phyloP scores from a whole-genome alignment of 495 filamentous ascomycete species.

The Trichocladium antarcticum region DNA sequence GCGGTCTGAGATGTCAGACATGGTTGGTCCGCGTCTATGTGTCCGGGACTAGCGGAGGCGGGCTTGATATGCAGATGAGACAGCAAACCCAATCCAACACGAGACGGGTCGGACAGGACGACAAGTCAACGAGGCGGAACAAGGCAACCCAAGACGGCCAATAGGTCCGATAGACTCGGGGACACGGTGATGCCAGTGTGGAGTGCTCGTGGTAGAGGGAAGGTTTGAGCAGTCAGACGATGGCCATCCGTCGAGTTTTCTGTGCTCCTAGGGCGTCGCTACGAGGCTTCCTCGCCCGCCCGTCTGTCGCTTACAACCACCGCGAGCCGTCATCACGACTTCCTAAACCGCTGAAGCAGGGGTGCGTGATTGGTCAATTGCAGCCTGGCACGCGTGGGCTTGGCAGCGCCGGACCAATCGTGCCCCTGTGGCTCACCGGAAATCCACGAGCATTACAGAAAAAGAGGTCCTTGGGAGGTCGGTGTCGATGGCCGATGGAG shows the following conservation, averaged over 20 bases:
- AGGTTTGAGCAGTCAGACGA: slow-evolving; percentile 5
- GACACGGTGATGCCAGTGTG: slow-evolving; percentile 6
- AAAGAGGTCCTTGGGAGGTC: neutral
- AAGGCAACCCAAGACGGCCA: slow-evolving; percentile 12
- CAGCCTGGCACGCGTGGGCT: neutral
- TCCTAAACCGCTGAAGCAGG: slow-evolving; percentile 5
- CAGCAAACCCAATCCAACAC: slow-evolving; percentile 8
- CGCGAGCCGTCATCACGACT: neutral
- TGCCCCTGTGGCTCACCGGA: slow-evolving; percentile 2
- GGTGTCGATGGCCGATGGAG: no score
- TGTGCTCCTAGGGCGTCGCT: neutral
- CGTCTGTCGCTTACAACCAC: neutral
- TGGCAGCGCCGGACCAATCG: slow-evolving; percentile 1
- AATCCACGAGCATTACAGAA: slow-evolving; percentile 1
- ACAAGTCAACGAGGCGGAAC: slow-evolving; percentile 4
- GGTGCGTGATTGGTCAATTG: slow-evolving; percentile 14
- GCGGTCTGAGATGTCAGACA: slow-evolving; percentile 11
- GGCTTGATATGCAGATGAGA: slow-evolving; percentile 12
- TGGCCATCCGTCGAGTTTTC: slow-evolving; percentile 5
- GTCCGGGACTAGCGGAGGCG: slow-evolving; percentile 6
- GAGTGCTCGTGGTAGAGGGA: slow-evolving; percentile 2
- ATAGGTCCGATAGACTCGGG: slow-evolving; percentile 2
- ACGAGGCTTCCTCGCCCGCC: slow-evolving; percentile 7
- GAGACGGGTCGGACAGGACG: no score
- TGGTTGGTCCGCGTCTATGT: slow-evolving; percentile 14